Base-by-base conservation (phyloP, 192 early-diverging fungal species). In the Geosiphon pyriformis region DNA sequence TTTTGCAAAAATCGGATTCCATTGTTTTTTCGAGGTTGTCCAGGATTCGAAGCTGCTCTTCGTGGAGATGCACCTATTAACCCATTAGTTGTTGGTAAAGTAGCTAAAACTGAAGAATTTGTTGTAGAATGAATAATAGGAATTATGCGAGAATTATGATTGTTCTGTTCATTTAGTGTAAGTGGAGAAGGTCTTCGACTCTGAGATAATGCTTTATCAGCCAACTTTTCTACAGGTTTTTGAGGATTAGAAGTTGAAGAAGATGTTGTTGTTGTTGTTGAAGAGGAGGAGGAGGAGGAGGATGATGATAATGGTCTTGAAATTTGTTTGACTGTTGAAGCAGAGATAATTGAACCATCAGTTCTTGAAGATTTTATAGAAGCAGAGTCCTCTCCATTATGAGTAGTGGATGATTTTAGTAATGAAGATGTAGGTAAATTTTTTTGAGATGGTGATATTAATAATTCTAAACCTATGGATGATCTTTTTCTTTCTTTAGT, bases 1-100 rank as follows among this genome's bases (percentile, higher is more conserved):
- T 49, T 52, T 10, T 52, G 46, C n/a, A 64, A 52, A 22, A 67
- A 67, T 1, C 65, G 65, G 0, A 46, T 15, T 11, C 33, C 6
- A 57, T 22, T 37, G 1, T 0, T 56, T 31, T 57, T 57, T 67
- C 37, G 31, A 29, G 35, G 37, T n/a, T 47, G 47, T 0, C 65
- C 65, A 46, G 65, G 54, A 42, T 57, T 67, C 35, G 65, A 67
- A 47, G 65, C 32, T 8, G 65, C 11, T 57, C 65, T 55, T 67
- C 54, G 30, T 55, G 65, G 54, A 8, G 53, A 23, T 1, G 22
- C 53, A 15, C 37, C 37, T 42, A 42, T 42, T 42, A 42, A 42
- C 6, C 37, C 37, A 15, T 31, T 49, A 33, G 50, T 15, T 8
- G 61, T 49, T 34, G 18, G 12, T 23, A 31, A 29, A 18, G 20